Evolutionary conservation across 345 rosid species (phyloP).

Genomic region (Streptanthus diversifolius): DNA sequence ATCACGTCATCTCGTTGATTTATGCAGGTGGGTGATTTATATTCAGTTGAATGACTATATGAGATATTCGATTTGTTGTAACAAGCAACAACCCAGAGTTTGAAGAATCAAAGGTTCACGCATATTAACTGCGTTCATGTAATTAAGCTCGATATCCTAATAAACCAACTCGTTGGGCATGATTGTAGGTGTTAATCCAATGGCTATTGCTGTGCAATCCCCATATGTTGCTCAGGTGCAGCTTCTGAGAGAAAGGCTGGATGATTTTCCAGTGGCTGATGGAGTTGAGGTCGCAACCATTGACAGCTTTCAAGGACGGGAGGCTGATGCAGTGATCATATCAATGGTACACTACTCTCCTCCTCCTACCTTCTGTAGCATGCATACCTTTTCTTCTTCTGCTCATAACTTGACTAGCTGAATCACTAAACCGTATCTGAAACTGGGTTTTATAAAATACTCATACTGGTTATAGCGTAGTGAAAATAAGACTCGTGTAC

Average conservation of each 20-base stretch:
- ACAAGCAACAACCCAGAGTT: not conserved
- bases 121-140: not conserved
- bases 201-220: conserved; percentile 81
- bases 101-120: not conserved
- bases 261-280: conserved; percentile 69
- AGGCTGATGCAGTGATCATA: conserved; percentile 93
- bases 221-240: conserved; percentile 99
- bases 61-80: not conserved
- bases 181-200: conserved; percentile 73
- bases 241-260: conserved; percentile 79
- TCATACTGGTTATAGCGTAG: no score
- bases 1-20: conserved; percentile 73
- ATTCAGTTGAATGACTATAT: not conserved
- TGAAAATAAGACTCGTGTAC: not conserved
- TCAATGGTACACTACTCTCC: conserved; percentile 64
- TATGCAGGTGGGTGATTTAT: conserved; percentile 55
- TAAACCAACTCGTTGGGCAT: not conserved
- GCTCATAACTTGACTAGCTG: not conserved
- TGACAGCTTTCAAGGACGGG: conserved; percentile 96
- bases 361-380: not conserved
- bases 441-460: not conserved
- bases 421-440: not conserved
- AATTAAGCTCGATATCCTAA: not conserved
- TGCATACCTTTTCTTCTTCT: not conserved
- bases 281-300: conserved; percentile 94